Base-by-base conservation (phyloP, 2,329 filamentous ascomycete species). In the Rhynchosporium graminicola region DNA sequence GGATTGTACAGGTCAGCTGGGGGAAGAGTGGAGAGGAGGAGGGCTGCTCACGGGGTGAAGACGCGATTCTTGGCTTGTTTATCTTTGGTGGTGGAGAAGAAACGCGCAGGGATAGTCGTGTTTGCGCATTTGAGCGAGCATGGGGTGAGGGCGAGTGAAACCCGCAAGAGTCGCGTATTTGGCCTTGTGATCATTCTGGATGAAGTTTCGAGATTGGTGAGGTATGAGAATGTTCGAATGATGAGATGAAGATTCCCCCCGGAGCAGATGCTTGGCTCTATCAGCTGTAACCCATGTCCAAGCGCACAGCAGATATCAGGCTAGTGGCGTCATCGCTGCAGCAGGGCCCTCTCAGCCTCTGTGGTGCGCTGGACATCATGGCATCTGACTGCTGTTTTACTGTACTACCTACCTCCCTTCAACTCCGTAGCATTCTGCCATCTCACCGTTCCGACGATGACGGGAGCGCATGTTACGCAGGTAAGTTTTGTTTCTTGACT, bases 11-110 rank as follows among this genome's bases (percentile, higher is more conserved):
- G 43, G 48, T 57, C 60, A 61, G 60, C 58, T 46, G 50, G 47
- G 47, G 59, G 47, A 65, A 61, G 29, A 36, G 48, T 7, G 38
- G 48, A 45, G 43, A 43, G 42, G 8, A 15, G 42, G 10, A 43
- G 42, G 42, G 6, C 31, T 59, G 75, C 77, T 71, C 66, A 80
- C 79, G 77, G 67, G 15, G 69, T 69, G 61, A 77, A 79, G 43
- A 80, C 74, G 59, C 77, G 75, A 65, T 80, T 80, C 59, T 68
- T 72, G 15, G 72, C 74, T 38, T 66, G 63, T 10, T 67, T 64
- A 9, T 64, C 63, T 46, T 63, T 64, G 10, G 67, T 66, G 59
- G 54, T 64, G 3, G 70, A 68, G 57, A 72, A 69, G 4, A 42
- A 56, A 15, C 68, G 3, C 4, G 12, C 5, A 3, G 42, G 13